phyloP scores from a whole-genome alignment of 495 filamentous ascomycete species.

The Penicillium silybi region DNA sequence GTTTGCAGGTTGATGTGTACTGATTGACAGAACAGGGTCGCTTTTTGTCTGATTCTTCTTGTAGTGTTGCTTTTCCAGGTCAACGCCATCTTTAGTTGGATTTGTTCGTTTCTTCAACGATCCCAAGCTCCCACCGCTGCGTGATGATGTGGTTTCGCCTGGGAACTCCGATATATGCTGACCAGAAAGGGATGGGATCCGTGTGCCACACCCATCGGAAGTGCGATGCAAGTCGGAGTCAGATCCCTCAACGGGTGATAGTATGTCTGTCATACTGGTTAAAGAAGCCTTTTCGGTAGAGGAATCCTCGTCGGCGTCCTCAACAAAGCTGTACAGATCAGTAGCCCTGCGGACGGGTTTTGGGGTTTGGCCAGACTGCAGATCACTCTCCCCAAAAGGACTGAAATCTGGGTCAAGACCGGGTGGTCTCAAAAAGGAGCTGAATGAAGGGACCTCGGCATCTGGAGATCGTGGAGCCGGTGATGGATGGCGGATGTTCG shows the following conservation, averaged over 20 bases:
- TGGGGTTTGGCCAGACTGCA: neutral
- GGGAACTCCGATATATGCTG: neutral
- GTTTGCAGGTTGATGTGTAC: neutral
- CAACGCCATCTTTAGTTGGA: no score
- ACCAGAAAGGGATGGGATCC: neutral
- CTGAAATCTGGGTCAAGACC: neutral
- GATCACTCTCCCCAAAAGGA: neutral
- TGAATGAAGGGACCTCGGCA: neutral
- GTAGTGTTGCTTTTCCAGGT: no score
- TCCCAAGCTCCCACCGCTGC: neutral
- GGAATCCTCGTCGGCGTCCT: neutral
- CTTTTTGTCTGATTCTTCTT: no score
- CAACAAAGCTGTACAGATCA: slow-evolving; percentile 2
- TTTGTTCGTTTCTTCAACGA: no score
- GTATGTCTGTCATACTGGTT: neutral
- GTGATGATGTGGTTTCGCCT: neutral
- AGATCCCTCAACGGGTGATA: neutral
- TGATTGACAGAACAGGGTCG: no score
- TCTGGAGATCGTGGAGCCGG: no score
- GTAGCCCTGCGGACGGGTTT: neutral
- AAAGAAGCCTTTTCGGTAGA: neutral
- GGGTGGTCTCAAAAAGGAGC: neutral
- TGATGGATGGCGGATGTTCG: no score
- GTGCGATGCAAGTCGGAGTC: neutral
- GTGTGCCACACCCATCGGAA: neutral